Base-by-base conservation (phyloP, 768 basidiomycete genomes). In the Sporobolomyces roseus region DNA sequence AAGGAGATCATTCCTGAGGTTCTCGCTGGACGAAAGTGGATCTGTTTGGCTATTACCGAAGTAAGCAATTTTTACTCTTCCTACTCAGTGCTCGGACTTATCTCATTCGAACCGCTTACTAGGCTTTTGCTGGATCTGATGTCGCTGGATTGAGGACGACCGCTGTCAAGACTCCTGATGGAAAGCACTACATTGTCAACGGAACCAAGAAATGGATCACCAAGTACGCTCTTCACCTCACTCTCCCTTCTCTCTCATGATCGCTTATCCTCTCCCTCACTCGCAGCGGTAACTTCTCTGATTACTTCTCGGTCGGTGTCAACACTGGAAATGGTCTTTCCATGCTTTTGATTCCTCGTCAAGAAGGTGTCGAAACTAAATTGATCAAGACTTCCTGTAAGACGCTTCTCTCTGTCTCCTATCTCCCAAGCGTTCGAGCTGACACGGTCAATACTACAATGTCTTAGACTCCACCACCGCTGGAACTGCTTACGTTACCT, bases 241-340 rank as follows among this genome's bases (percentile, higher is more conserved):
- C 32, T 36, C 35, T 27, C 30, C 4, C 32, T 30, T n/a, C 30
- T 35, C 35, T 55, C n/a, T 30, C 32, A n/a, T 16, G 6, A 33
- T 13, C 52, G 33, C 29, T 33, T 23, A 25, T 27, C 7, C 27
- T 27, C 27, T 25, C 17, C 27, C 5, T 25, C 10, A 7, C 49
- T 25, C 2, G 17, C 56, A 61, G 52, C 64, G 67, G 71, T 25
- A n/a, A 66, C 64, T 69, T 73, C 46, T 41, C 63, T 12, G 71
- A 72, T 63, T 75, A 73, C 63, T 75, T 75, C 56, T 59, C 59
- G 19, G 61, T 63, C 35, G 74, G 64, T 16, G 65, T 68, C 56
- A 66, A 71, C 52, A 75, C 72, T 4, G 74, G 74, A 51, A 71
- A 71, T 33, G 77, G 75, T 17, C 66, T 76, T n/a, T 77, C 75